Evolutionary conservation across 768 basidiomycete species (phyloP).

Genomic region (Pleurotus sapidus): DNA sequence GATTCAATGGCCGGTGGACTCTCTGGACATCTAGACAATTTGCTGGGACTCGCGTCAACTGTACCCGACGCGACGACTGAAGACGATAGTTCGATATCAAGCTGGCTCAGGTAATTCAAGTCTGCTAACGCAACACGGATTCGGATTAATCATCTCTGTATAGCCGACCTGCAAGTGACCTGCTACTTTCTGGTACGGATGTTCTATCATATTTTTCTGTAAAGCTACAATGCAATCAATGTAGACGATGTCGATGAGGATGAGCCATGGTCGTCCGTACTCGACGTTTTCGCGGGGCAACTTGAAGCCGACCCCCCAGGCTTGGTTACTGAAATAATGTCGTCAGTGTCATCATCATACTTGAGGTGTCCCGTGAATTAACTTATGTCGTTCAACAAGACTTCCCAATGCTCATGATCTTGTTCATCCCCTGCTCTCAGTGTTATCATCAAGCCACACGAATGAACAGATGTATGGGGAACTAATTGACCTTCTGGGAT

Average conservation of each 20-base stretch:
- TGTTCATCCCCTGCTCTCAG: constrained; percentile 25
- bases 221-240: not conserved
- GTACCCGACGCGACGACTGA: too few species aligned
- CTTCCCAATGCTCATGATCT: constrained; percentile 23
- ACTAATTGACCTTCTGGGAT: constrained; percentile 78
- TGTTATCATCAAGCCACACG: constrained; percentile 46
- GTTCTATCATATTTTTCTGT: too few species aligned
- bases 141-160: too few species aligned
- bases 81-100: too few species aligned
- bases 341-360: constrained; percentile 17
- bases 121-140: too few species aligned
- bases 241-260: constrained; percentile 9
- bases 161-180: too few species aligned
- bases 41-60: too few species aligned
- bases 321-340: constrained; percentile 17
- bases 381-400: constrained; percentile 14
- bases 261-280: constrained; percentile 26
- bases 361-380: too few species aligned
- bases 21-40: too few species aligned
- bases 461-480: constrained; percentile 78
- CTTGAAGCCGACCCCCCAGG: not conserved
- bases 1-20: too few species aligned
- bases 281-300: constrained; percentile 24
- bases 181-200: too few species aligned
- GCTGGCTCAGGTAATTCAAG: too few species aligned